phyloP scores from a whole-genome alignment of 2,329 filamentous ascomycete genomes.

The Elsinoe arachidis region DNA sequence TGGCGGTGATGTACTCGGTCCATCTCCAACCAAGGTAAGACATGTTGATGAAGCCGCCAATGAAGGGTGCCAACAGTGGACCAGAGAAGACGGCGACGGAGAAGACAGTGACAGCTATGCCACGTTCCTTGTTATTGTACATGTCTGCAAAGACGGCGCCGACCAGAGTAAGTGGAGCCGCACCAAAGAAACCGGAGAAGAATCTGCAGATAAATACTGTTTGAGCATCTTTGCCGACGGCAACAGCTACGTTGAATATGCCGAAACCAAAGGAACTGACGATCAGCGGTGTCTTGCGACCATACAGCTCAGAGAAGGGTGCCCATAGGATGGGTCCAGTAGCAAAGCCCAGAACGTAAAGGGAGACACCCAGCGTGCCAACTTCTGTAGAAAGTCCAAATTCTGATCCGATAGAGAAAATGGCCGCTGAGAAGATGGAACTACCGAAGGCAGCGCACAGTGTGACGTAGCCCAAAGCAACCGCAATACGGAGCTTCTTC shows the following conservation, averaged over 20 bases:
- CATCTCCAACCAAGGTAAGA: conserved; percentile 42
- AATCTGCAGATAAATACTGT: conserved; percentile 32
- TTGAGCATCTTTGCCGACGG: conserved; percentile 31
- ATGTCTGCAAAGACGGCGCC: conserved; percentile 49
- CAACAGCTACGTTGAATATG: conserved; percentile 42
- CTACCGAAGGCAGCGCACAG: conserved; percentile 59
- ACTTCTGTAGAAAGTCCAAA: conserved; percentile 35
- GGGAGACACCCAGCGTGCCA: conserved; percentile 28
- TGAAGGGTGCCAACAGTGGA: conserved; percentile 26
- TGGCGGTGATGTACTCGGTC: conserved; percentile 41
- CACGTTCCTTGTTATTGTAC: conserved; percentile 37
- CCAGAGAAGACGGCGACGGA: conserved; percentile 29
- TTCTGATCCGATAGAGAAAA: conserved; percentile 34
- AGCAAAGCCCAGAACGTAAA: conserved; percentile 35
- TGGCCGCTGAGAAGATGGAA: conserved; percentile 38
- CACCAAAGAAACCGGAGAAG: conserved; percentile 29
- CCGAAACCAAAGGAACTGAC: conserved; percentile 27
- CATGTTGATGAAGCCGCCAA: conserved; percentile 27
- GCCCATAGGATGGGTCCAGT: conserved; percentile 38
- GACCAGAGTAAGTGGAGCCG: conserved; percentile 37
- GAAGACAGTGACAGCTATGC: conserved; percentile 30
- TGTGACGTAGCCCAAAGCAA: conserved; percentile 65
- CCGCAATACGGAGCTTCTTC: conserved; percentile 65
- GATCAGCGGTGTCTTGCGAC: conserved; percentile 28
- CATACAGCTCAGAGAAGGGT: conserved; percentile 38